Base-by-base conservation (phyloP, 768 basidiomycete species). In the Boletus pseudo-olivaceus region DNA sequence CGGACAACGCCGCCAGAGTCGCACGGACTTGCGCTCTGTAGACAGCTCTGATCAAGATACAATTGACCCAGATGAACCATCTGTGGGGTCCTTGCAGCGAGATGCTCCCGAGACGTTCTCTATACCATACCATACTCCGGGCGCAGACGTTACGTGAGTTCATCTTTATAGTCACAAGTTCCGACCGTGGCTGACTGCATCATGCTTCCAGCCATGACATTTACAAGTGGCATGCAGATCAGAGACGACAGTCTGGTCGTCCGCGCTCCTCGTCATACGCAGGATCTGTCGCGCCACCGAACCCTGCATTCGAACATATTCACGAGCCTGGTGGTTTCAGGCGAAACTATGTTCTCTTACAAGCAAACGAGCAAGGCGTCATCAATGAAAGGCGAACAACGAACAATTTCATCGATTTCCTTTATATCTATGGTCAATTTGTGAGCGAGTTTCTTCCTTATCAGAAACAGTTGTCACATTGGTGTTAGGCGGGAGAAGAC, bases 321-420 rank as follows among this genome's bases (percentile, higher is more conserved):
- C 92, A 93, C 57, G 91, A 96, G 66, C 96, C 95, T 0, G 95
- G 95, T 51, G 95, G 94, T 1, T 97, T 98, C 72, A 79, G 95
- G 61, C 79, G 95, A 49, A 92, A 95, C 69, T 97, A 92, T 68
- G 76, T 98, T 8, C 73, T 87, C 30, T 70, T 89, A 52, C 83
- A 81, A 46, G 86, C 90, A 4, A 81, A 79, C 45, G 87, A 88
- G 56, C 82, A 85, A 54, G 84, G 83, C 9, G 65, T 70, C 20
- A 65, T 70, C 20, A 82, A 80, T 39, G 85, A 87, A 56, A 78
- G 71, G 14, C 82, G 83, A 45, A 76, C 93, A 55, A 69, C 82
- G 30, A 87, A 87, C 63, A 95, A 91, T 65, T 95, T 96, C 57
- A 89, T 98, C 56, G 94, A 98, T 64, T 99, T 99, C 70, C 73